These are phyloP conservation scores for Parmelia sp. DNA, from an alignment of 495 filamentous ascomycete genomes.

Conservation along the genomic window DNA sequence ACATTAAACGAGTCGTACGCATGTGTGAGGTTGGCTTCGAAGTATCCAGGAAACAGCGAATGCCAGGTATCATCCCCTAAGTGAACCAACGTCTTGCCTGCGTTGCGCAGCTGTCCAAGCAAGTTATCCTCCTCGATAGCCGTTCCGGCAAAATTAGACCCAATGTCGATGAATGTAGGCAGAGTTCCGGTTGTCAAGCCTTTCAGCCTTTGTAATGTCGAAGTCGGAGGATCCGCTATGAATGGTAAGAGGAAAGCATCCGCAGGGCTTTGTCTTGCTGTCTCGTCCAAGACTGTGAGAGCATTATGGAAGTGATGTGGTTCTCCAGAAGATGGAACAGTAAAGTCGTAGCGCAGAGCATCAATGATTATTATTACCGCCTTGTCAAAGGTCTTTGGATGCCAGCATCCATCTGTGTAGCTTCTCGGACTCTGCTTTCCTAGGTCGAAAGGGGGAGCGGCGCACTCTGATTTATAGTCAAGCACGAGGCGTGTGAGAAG, in stretches of 20 bases:
- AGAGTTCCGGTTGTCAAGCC: slow-evolving; percentile 92
- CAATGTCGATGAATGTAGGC: slow-evolving; percentile 88
- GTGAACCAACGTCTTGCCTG: slow-evolving; percentile 82
- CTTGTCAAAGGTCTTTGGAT: slow-evolving; percentile 84
- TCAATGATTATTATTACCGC: slow-evolving; percentile 90
- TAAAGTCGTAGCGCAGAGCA: slow-evolving; percentile 94
- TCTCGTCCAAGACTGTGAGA: slow-evolving; percentile 78
- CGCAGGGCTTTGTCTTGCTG: slow-evolving; percentile 59
- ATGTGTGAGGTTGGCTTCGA: slow-evolving; percentile 73
- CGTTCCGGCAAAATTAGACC: slow-evolving; percentile 91
- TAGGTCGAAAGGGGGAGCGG: slow-evolving; percentile 57
- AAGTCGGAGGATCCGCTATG: slow-evolving; percentile 93
- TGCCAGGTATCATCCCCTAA: slow-evolving; percentile 97
- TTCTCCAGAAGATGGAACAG: slow-evolving; percentile 63
- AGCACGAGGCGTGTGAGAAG: slow-evolving; percentile 88
- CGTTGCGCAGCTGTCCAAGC: slow-evolving; percentile 69
- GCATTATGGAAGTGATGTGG: slow-evolving; percentile 77
- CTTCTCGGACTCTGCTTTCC: slow-evolving; percentile 37
- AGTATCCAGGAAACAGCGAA: slow-evolving; percentile 82
- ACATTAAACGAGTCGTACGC: slow-evolving; percentile 97
- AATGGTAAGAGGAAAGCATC: slow-evolving; percentile 90
- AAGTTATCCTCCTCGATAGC: slow-evolving; percentile 98
- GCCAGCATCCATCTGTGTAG: slow-evolving; percentile 76
- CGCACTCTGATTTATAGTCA: slow-evolving; percentile 79
- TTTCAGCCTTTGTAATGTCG: slow-evolving; percentile 87